Evolutionary conservation across 148 eudicot species (phyloP), one percentile per base, ranked within the genome.

Genomic region (Nepenthes mirabilis): DNA sequence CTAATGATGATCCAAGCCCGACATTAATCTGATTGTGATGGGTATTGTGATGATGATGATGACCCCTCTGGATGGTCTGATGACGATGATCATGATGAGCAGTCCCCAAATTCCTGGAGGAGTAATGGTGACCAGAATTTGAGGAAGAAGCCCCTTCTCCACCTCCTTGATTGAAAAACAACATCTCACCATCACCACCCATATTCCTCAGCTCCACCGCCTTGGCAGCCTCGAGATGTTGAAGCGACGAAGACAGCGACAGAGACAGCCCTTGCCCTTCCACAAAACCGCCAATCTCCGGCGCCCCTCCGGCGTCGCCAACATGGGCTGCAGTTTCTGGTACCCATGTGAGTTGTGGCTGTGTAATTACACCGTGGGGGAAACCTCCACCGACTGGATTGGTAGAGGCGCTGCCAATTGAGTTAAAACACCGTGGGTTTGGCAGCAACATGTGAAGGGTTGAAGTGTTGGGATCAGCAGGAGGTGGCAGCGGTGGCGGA

Each of bases 231-330:
- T 77, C 90, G 9, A 82, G 23, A 14, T 80, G 85, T 23, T 80
- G 88, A 49, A 90, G 68, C 0, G 91, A 76, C 0, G 93, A 82
- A 0, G 66, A 53, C 1, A 91, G 60, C 6, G 97, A 90, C 6
- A 90, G 63, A 10, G 97, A 90, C 2, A 91, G 81, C 8, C 95
- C 93, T 75, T 85, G 90, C 0, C 83, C 82, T 63, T 80, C 83
- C 52, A 49, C 52, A 5, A 49, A 5, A 11, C 52, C 13, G 3
- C 52, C 52, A 11, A 40, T 40, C 45, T 40, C 45, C 4, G 45
- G 45, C 11, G 56, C 74, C 0, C 58, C 58, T 1, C 60, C 73
- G 0, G 69, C 59, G 33, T n/a, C 40, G 8, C 8, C 6, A 4
- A 2, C 64, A 2, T 14, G 59, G 33, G 70, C 47, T 12, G 7